Base-by-base conservation (phyloP, 2,329 filamentous ascomycete species). In the Arthrobotrys iridis region DNA sequence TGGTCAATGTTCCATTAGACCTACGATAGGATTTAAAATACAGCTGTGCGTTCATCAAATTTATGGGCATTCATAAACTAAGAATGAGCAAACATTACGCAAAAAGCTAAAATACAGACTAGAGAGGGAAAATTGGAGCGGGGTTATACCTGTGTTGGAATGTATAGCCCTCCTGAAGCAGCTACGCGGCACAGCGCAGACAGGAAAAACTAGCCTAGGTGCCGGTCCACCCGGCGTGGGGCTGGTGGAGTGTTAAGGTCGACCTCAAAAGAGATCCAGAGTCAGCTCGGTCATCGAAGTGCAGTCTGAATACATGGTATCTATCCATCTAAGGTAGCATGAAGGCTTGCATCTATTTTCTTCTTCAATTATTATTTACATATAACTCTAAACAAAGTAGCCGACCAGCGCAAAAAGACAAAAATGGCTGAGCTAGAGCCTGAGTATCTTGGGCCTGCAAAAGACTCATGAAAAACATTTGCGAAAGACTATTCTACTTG, bases 71-170 rank as follows among this genome's bases (percentile, higher is more conserved):
- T n/a, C n/a, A n/a, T n/a, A n/a, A n/a, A n/a, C n/a, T n/a, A 5
- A 10, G 18, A 7, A 6, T 33, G 48, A 37, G 10, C 24, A 24
- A 37, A 24, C 30, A 10, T 55, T 28, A 55, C 24, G 26, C 50
- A 55, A 20, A 18, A 22, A 37, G 15, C 18, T 55, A 37, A 20
- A 37, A 6, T 55, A 10, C 28, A 37, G 28, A n/a, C 15, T 4
- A n/a, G n/a, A n/a, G n/a, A 35, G 4, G 13, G 18, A 22, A n/a
- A 37, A 6, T 20, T 37, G 35, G 37, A 33, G 28, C 28, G 13
- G 55, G 37, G 35, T 59, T 59, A 30, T 59, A 43, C 35, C 13
- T 41, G 20, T 64, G 60, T 55, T 52, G 46, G 45, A 64, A 64
- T 64, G 60, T 52, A 64, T 64, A 52, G 45, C 60, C 45, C 20